Conservation (phyloP, 768 basidiomycete species). For the Podaxis sp. region DNA sequence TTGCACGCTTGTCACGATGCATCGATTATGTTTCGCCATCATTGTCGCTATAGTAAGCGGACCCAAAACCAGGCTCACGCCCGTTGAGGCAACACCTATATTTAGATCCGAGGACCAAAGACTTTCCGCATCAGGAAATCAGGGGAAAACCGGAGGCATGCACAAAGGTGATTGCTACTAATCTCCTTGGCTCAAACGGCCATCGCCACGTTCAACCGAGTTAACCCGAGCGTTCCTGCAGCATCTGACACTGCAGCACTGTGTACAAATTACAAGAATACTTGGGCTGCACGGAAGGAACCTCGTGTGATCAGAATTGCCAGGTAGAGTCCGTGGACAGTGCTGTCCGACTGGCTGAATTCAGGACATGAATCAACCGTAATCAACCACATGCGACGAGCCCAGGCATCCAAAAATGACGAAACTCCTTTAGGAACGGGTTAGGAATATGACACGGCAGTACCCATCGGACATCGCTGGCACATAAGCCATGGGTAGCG, state of each 20-base stretch:
- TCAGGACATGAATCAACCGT: slow-evolving; percentile 4
- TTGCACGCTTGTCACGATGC: slow-evolving; percentile 21
- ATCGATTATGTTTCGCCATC: slow-evolving; percentile 12
- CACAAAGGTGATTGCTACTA: neutral
- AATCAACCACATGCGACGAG: slow-evolving; percentile 19
- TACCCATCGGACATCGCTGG: slow-evolving; percentile 28
- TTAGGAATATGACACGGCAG: slow-evolving; percentile 19
- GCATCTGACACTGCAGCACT: neutral
- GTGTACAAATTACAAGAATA: neutral
- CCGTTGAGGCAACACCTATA: slow-evolving; percentile 16
- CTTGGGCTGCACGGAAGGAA: neutral
- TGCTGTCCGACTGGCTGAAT: neutral
- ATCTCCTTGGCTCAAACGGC: slow-evolving; percentile 10
- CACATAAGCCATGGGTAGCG: slow-evolving; percentile 20
- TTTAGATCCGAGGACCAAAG: slow-evolving; percentile 26
- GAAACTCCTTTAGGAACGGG: slow-evolving; percentile 24
- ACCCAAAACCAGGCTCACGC: neutral
- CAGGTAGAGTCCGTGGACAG: neutral
- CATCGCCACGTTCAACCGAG: slow-evolving; percentile 13
- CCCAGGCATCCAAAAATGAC: neutral
- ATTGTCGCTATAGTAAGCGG: slow-evolving; percentile 19
- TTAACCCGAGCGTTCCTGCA: slow-evolving; percentile 4
- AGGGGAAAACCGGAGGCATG: slow-evolving; percentile 9
- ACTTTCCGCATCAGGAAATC: slow-evolving; percentile 8
- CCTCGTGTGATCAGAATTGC: slow-evolving; percentile 1